These are phyloP conservation scores for Prunus campanulata DNA, from an alignment of 306 rosid species.

Conservation along the genomic window DNA sequence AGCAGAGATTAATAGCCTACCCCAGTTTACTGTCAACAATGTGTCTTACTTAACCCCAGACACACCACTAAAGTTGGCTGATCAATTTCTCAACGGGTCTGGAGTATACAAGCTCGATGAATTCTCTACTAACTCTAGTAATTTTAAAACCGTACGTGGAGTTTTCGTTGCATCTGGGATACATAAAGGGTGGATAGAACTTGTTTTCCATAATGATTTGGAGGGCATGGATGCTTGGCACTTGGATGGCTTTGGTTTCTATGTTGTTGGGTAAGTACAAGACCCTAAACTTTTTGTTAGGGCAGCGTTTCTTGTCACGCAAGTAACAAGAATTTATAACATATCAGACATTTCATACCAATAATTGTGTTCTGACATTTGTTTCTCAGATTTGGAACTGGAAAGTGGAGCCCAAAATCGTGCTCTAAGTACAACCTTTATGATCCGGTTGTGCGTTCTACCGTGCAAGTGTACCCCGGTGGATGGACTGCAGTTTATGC, in stretches of 20 bases:
- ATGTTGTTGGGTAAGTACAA: conserved; percentile 51
- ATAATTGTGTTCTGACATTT: neutral
- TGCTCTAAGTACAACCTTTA: conserved; percentile 41
- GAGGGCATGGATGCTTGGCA: conserved; percentile 67
- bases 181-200: conserved; percentile 56
- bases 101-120: conserved; percentile 47
- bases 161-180: conserved; percentile 50
- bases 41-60: conserved; percentile 57
- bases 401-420: conserved; percentile 38
- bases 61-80: conserved; percentile 69
- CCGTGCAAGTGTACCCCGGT: conserved; percentile 57
- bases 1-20: conserved; percentile 25
- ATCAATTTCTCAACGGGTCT: conserved; percentile 42
- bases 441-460: conserved; percentile 58
- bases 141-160: conserved; percentile 34
- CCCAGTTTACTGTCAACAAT: conserved; percentile 53
- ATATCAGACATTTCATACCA: neutral
- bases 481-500: conserved; percentile 73
- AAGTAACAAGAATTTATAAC: neutral
- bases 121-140: conserved; percentile 28
- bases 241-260: conserved; percentile 67
- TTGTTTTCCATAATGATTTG: conserved; percentile 46
- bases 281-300: neutral
- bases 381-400: conserved; percentile 41
- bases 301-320: neutral